Percentiles rank a stretch among this genome's conserved stretches.
These are phyloP conservation scores for Sapria himalayana DNA, from an alignment of 345 rosid species.

Conservation along the genomic window DNA sequence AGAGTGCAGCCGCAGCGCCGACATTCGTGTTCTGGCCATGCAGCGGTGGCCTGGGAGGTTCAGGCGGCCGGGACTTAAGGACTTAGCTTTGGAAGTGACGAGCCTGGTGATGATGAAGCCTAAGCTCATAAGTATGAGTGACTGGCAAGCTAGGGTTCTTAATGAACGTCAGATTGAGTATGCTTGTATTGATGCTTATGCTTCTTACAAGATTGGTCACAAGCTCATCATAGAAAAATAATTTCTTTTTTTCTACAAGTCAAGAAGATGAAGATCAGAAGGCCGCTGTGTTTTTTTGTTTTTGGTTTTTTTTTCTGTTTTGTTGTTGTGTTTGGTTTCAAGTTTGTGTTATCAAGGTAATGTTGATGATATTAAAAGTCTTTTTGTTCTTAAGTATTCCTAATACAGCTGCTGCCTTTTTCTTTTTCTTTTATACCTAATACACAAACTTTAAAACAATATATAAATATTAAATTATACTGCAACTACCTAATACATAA, in stretches of 20 bases:
- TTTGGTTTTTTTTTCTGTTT: no score
- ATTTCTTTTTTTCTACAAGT: background rate
- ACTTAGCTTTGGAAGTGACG: conserved; percentile 5
- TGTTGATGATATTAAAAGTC: no score
- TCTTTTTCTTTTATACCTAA: no score
- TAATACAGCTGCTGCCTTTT: no score
- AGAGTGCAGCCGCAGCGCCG: conserved; percentile 2
- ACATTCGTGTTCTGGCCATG: conserved; percentile 9
- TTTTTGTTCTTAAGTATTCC: no score
- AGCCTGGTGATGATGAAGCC: conserved; percentile 14
- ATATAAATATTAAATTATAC: no score
- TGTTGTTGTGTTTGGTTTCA: no score
- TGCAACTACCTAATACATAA: no score
- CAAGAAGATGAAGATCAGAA: no score
- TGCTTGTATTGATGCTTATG: conserved; percentile 20
- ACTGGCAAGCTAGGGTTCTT: conserved; percentile 17
- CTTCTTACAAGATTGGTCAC: conserved; percentile 12
- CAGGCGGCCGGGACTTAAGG: conserved; percentile 13
- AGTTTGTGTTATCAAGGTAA: no score
- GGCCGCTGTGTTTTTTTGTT: no score
- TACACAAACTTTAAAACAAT: no score
- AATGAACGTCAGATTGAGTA: conserved; percentile 10
- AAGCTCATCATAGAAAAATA: conserved; percentile 3
- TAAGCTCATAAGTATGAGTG: conserved; percentile 4
- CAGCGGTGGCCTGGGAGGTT: conserved; percentile 6